These are phyloP conservation scores for Botryotinia convoluta DNA, from an alignment of 2,329 filamentous ascomycete genomes.

Conservation along the genomic window DNA sequence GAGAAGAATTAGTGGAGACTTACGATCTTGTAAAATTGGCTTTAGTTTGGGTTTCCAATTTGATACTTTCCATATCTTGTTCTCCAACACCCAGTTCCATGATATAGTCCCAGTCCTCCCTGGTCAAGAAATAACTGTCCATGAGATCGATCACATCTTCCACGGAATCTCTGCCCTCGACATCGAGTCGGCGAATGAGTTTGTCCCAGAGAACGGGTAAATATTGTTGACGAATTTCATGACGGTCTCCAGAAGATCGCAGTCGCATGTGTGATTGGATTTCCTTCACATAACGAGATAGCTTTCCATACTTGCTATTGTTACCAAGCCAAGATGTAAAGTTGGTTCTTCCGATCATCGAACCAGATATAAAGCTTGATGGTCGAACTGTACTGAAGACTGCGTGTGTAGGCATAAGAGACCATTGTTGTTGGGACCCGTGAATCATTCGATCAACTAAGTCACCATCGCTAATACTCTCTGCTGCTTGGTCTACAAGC, in stretches of 20 bases:
- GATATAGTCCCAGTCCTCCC: constrained; percentile 91
- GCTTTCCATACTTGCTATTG: constrained; percentile 79
- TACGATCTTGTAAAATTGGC: constrained; percentile 83
- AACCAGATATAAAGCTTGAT: constrained; percentile 81
- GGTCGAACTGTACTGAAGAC: constrained; percentile 93
- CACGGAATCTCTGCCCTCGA: constrained; percentile 78
- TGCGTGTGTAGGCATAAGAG: constrained; percentile 93
- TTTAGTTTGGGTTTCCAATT: constrained; percentile 83
- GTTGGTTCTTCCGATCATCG: constrained; percentile 64
- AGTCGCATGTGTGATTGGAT: constrained; percentile 97
- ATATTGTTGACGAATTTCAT: constrained; percentile 94
- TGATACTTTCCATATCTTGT: constrained; percentile 72
- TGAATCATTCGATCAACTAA: constrained; percentile 98
- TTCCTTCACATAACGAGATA: constrained; percentile 82
- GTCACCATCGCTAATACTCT: constrained; percentile 96
- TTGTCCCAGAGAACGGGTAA: constrained; percentile 83
- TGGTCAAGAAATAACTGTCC: constrained; percentile 94
- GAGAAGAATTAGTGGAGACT: constrained; percentile 42
- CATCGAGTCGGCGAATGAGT: constrained; percentile 69
- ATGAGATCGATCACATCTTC: constrained; percentile 86
- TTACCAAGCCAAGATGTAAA: constrained; percentile 95
- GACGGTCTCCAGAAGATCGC: constrained; percentile 81
- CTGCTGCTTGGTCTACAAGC: constrained; percentile 80
- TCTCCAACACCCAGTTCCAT: constrained; percentile 86
- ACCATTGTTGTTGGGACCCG: constrained; percentile 97